Evolutionary conservation across 2,329 filamentous ascomycete genomes (phyloP), one percentile per base, ranked within the genome.

Genomic region (Xylariomycetidae sp.): DNA sequence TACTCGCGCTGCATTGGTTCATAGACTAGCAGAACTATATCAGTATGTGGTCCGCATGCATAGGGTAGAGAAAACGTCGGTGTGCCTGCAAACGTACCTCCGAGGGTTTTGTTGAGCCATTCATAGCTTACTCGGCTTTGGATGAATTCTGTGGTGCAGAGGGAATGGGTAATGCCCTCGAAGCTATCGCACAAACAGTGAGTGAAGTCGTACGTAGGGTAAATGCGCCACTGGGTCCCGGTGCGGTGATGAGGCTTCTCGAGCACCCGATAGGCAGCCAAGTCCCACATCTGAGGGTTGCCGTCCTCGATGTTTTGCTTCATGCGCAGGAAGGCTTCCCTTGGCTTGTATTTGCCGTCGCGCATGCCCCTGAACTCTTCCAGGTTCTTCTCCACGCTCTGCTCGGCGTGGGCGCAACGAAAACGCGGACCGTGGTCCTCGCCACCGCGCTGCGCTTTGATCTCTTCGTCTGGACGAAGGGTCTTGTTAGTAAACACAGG

Each of bases 1-100:
- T 75, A 93, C 63, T 95, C 89, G 57, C 90, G 72, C 71, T 96
- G 90, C 86, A 95, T 95, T 1, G 90, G 88, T 52, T 87, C 76
- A 60, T 93, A 94, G 36, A 93, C 79, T n/a, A n/a, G n/a, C n/a
- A n/a, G n/a, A n/a, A n/a, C 22, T 79, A 85, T 7, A 42, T 25
- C 2, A 29, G 16, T 10, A 94, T n/a, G n/a, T n/a, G n/a, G n/a
- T n/a, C n/a, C n/a, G n/a, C n/a, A n/a, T n/a, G n/a, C n/a, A n/a
- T n/a, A n/a, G n/a, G n/a, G n/a, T n/a, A n/a, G n/a, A n/a, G n/a
- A n/a, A n/a, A n/a, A n/a, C n/a, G n/a, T n/a, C n/a, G n/a, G n/a
- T n/a, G n/a, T n/a, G n/a, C n/a, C n/a, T n/a, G n/a, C n/a, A n/a
- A n/a, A n/a, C n/a, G n/a, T n/a, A n/a, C n/a, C n/a, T 29, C 26